phyloP scores from a whole-genome alignment of 139 green algal species.

The Zygnema cylindricum region DNA sequence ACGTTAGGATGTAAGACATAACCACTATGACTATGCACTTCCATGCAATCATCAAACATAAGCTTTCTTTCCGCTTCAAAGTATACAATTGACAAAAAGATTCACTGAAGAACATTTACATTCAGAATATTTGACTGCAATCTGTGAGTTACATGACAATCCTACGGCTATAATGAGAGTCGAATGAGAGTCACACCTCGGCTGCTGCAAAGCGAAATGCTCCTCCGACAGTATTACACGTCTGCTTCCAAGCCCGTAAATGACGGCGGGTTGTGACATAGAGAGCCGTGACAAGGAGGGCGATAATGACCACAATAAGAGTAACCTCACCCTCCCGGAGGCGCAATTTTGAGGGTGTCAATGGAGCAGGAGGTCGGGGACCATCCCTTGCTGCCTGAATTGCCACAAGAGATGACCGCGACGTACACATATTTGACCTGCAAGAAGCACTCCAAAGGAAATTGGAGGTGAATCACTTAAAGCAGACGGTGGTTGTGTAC shows the following conservation, averaged over 20 bases:
- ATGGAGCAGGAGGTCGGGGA: neutral
- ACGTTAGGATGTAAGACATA: neutral
- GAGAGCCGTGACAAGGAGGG: neutral
- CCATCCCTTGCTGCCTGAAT: neutral
- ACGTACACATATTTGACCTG: neutral
- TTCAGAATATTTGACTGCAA: too few species aligned
- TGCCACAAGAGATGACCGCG: neutral
- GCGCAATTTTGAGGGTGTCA: neutral
- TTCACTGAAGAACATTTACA: neutral
- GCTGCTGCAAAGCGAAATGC: constrained; percentile 12
- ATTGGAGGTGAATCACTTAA: neutral
- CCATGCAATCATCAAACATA: neutral
- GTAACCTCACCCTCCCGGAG: neutral
- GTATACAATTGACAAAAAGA: too few species aligned
- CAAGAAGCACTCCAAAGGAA: neutral
- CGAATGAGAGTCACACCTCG: neutral
- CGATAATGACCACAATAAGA: neutral
- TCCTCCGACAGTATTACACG: neutral
- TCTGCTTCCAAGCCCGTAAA: neutral
- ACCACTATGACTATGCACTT: neutral
- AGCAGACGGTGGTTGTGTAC: neutral
- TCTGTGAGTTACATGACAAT: too few species aligned
- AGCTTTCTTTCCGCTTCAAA: neutral
- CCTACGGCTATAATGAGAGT: too few species aligned
- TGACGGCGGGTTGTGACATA: neutral